Conservation (phyloP, 1,139 yeast genomes). For the Protomyces arabidopsidicola region DNA sequence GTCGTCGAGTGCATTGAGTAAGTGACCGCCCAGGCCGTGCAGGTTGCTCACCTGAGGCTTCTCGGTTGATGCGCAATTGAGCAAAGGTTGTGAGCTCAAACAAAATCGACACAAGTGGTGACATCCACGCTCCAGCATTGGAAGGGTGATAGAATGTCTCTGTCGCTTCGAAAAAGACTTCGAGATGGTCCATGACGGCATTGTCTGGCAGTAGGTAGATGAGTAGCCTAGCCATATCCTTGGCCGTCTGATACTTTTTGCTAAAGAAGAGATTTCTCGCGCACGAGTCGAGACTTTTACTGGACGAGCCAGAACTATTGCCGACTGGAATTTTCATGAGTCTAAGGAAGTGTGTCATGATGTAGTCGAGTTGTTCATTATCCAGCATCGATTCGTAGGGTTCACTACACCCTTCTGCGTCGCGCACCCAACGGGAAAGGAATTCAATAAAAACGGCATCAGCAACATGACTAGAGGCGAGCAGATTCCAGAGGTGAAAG, state of each 20-base stretch:
- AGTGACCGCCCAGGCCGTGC: constrained; percentile 46
- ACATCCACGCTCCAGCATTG: constrained; percentile 79
- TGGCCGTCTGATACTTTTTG: constrained; percentile 34
- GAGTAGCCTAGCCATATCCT: constrained; percentile 27
- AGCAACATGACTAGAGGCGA: constrained; percentile 53
- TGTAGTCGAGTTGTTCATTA: constrained; percentile 53
- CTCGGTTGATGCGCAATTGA: constrained; percentile 40
- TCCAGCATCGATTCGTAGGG: constrained; percentile 60
- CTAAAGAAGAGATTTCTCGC: constrained; percentile 34
- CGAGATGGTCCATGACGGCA: constrained; percentile 54
- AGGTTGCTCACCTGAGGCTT: constrained; percentile 34
- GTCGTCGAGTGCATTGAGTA: constrained; percentile 45
- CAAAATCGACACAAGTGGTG: constrained; percentile 60
- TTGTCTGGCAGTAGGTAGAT: constrained; percentile 43
- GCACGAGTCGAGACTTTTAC: constrained; percentile 17
- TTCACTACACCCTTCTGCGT: constrained; percentile 40
- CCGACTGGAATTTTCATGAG: constrained; percentile 43
- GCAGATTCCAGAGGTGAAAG: constrained; percentile 69
- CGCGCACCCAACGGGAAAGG: constrained; percentile 59
- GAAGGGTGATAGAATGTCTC: constrained; percentile 90
- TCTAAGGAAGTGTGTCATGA: constrained; percentile 49
- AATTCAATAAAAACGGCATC: constrained; percentile 66
- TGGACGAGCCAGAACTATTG: constrained; percentile 27
- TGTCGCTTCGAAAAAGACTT: constrained; percentile 60
- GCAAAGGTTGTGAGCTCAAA: constrained; percentile 42